Percentiles rank a stretch among this genome's conserved stretches.
Evolutionary conservation across 83 land plant species (phyloP).

Genomic region (Larix sibirica): DNA sequence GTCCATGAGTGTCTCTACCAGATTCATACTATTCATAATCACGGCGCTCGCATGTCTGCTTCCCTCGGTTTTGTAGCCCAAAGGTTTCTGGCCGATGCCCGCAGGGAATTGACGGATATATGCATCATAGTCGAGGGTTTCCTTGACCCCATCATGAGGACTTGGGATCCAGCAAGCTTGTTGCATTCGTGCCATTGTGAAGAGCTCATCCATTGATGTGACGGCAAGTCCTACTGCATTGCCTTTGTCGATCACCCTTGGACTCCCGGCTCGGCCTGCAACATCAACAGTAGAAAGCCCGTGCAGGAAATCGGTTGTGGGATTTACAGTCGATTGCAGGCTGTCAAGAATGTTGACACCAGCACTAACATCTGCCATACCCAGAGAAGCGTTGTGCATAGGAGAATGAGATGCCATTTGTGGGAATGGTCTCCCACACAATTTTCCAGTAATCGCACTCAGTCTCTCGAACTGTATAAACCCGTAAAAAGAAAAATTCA

Average conservation of each 20-base stretch:
- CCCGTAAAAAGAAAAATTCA: too few species aligned
- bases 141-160: constrained; percentile 16
- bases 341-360: constrained; percentile 6
- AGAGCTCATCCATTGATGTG: constrained; percentile 50
- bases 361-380: background rate
- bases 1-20: constrained; percentile 43
- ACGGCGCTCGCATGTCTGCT: constrained; percentile 32
- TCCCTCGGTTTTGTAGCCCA: constrained; percentile 32
- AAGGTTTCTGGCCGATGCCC: constrained; percentile 30
- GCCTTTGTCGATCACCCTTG: constrained; percentile 22
- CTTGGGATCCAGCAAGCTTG: constrained; percentile 36
- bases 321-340: background rate
- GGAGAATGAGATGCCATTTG: background rate
- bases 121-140: constrained; percentile 30
- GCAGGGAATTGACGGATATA: constrained; percentile 27
- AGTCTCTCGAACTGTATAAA: background rate
- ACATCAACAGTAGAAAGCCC: constrained; percentile 14
- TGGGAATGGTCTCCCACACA: background rate
- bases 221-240: constrained; percentile 34
- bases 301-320: background rate
- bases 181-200: constrained; percentile 26
- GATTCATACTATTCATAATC: constrained; percentile 25
- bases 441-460: background rate
- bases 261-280: background rate
- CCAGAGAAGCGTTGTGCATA: constrained; percentile 9